phyloP scores from a whole-genome alignment of 1,284 basidiomycete species.

The Leccinum fallax region DNA sequence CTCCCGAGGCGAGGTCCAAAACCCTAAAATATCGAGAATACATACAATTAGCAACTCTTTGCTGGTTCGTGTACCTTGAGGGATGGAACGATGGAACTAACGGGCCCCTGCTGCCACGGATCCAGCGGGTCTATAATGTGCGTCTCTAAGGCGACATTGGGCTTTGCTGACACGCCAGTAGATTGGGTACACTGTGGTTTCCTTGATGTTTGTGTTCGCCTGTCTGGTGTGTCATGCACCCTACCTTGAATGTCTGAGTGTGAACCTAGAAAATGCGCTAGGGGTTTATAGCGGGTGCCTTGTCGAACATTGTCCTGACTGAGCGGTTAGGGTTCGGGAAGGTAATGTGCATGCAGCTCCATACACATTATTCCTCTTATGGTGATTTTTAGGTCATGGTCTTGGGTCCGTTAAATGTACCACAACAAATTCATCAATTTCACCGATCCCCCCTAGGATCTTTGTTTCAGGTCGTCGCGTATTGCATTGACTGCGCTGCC shows the following conservation, averaged over 20 bases:
- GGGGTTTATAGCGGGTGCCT: constrained; percentile 31
- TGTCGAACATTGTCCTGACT: constrained; percentile 26
- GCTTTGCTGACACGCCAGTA: constrained; percentile 1
- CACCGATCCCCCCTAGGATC: constrained; percentile 30
- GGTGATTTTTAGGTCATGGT: constrained; percentile 25
- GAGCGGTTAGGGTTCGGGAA: constrained; percentile 33
- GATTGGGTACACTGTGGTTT: constrained; percentile 27
- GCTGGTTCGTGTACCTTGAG: constrained; percentile 26
- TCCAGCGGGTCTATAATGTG: constrained; percentile 29
- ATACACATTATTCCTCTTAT: neutral
- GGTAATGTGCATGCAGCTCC: constrained; percentile 14
- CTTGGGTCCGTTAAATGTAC: constrained; percentile 20
- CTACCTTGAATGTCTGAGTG: neutral
- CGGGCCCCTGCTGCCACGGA: constrained; percentile 32
- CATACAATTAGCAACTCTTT: constrained; percentile 25
- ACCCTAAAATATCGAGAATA: constrained; percentile 19
- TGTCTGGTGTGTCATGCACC: constrained; percentile 24
- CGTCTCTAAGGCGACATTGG: neutral
- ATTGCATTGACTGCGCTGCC: constrained; percentile 53
- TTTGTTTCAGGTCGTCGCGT: constrained; percentile 42
- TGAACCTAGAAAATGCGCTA: neutral
- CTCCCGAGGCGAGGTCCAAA: constrained; percentile 1
- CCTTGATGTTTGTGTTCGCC: constrained; percentile 31
- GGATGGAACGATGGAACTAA: constrained; percentile 27
- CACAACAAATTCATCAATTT: neutral